These are phyloP conservation scores for Platanus orientalis DNA, from an alignment of 164 flowering plant genomes.

Conservation along the genomic window DNA sequence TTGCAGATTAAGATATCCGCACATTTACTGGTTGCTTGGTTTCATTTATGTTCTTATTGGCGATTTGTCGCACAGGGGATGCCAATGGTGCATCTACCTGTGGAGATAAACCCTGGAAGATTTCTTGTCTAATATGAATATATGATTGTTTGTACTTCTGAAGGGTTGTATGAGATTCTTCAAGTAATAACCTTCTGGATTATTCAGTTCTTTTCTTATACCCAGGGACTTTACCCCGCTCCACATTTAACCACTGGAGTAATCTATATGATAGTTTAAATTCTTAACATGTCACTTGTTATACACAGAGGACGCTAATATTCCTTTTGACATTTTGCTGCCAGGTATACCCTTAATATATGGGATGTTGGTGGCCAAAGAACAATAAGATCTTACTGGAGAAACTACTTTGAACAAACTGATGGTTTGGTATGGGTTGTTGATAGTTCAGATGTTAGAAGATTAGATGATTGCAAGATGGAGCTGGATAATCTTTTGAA, in stretches of 20 bases:
- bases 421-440: conserved; percentile 99
- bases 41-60: background rate
- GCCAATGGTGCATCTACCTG: background rate
- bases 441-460: conserved; percentile 92
- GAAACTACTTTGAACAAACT: conserved; percentile 97
- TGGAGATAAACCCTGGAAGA: too few relatives aligned
- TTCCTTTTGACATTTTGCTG: conserved; percentile 4
- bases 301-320: background rate
- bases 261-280: background rate
- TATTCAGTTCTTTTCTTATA: too few relatives aligned
- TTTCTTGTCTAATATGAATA: too few relatives aligned
- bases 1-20: background rate
- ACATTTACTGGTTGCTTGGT: too few relatives aligned
- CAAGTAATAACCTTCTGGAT: too few relatives aligned
- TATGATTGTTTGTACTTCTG: too few relatives aligned
- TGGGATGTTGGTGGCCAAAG: conserved; percentile 99
- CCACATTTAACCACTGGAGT: too few relatives aligned
- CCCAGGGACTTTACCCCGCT: too few relatives aligned
- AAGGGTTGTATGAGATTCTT: too few relatives aligned
- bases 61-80: background rate
- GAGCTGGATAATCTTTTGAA: conserved; percentile 92
- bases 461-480: conserved; percentile 86
- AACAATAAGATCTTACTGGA: conserved; percentile 95
- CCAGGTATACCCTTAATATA: conserved; percentile 84
- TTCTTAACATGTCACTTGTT: background rate